Evolutionary conservation across 1,284 basidiomycete genomes (phyloP).

Genomic region (Fistulinella cinereoalba): DNA sequence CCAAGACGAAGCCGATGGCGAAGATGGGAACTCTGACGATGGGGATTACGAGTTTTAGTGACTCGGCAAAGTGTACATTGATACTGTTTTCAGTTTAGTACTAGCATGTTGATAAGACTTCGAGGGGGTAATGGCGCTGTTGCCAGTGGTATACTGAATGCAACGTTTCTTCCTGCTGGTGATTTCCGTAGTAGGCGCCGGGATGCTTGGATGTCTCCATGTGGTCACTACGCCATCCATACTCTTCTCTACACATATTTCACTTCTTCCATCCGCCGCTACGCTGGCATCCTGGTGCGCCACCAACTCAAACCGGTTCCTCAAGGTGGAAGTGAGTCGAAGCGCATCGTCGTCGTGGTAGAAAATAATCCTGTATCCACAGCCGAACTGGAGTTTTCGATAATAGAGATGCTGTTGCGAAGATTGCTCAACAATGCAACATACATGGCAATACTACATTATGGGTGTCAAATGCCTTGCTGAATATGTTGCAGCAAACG

Average conservation of each 20-base stretch:
- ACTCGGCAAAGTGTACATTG: no score
- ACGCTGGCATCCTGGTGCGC: conserved; percentile 94
- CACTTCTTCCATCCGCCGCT: conserved; percentile 90
- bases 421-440: conserved; percentile 96
- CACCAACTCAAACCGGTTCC: conserved; percentile 93
- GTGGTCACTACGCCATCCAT: conserved; percentile 89
- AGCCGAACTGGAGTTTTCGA: conserved; percentile 85
- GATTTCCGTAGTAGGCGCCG: no score
- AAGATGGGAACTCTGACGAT: no score
- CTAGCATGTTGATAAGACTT: no score
- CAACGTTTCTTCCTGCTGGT: no score
- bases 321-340: conserved; percentile 61
- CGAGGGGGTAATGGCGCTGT: no score
- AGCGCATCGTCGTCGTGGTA: neutral
- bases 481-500: conserved; percentile 61
- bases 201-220: conserved; percentile 99
- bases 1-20: no score
- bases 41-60: no score
- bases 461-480: neutral
- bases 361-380: conserved; percentile 10
- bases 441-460: conserved; percentile 58
- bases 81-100: no score
- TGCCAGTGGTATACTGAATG: no score
- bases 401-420: conserved; percentile 97
- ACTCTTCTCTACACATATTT: conserved; percentile 96